A percentile compares a stretch with the other conserved stretches of the same genome.
phyloP scores from a whole-genome alignment of 768 basidiomycete genomes.

The Mycena galericulata region DNA sequence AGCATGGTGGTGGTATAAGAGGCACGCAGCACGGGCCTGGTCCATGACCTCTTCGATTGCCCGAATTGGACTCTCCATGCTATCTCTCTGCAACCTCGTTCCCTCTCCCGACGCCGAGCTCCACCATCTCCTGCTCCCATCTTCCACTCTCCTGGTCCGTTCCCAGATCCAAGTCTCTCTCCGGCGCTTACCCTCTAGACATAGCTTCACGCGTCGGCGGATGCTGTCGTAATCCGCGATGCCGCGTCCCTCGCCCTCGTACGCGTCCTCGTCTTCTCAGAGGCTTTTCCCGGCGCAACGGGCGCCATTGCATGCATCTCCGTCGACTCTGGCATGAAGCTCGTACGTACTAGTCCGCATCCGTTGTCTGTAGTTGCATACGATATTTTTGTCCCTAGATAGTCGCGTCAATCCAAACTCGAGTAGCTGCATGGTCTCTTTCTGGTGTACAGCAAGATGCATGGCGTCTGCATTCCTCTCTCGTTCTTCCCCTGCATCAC shows the following conservation, averaged over 20 bases:
- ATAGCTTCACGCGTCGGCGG: conserved; percentile 83
- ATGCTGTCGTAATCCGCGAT: conserved; percentile 77
- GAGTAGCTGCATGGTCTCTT: conserved; percentile 84
- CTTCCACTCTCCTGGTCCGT: conserved; percentile 71
- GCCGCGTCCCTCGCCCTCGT: conserved; percentile 73
- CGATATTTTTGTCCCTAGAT: conserved; percentile 66
- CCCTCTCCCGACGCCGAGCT: conserved; percentile 65
- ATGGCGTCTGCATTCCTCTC: conserved; percentile 87
- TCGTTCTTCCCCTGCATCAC: conserved; percentile 69
- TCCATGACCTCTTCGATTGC: too few species aligned
- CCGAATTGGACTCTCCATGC: conserved; percentile 20
- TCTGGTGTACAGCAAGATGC: conserved; percentile 71
- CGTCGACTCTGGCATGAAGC: conserved; percentile 84
- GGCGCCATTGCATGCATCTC: conserved; percentile 70
- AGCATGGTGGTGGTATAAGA: conserved; percentile 23
- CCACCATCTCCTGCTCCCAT: conserved; percentile 67
- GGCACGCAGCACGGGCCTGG: not conserved
- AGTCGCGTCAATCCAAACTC: conserved; percentile 74
- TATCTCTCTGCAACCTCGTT: conserved; percentile 7
- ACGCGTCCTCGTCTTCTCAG: conserved; percentile 82
- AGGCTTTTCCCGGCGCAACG: conserved; percentile 77
- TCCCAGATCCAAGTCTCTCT: conserved; percentile 8
- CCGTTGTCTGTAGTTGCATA: conserved; percentile 25
- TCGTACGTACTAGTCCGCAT: conserved; percentile 62
- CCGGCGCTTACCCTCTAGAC: conserved; percentile 27